Evolutionary conservation across 1,139 yeast species (phyloP).

Genomic region (Zygosaccharomyces sapae): DNA sequence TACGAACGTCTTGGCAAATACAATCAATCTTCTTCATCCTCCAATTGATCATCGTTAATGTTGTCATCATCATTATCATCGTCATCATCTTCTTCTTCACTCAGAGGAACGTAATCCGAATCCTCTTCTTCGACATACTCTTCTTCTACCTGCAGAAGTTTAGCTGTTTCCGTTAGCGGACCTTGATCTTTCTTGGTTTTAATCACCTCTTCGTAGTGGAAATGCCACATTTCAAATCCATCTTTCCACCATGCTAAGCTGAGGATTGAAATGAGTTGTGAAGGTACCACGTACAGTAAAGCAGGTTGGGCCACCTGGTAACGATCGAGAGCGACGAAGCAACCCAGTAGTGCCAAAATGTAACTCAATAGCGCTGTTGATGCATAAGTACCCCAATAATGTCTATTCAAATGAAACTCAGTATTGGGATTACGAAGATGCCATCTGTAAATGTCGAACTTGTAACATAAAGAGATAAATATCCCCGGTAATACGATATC

Average conservation of each 20-base stretch:
- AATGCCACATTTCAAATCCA: constrained; percentile 45
- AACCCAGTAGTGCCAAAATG: constrained; percentile 42
- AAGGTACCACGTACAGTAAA: constrained; percentile 57
- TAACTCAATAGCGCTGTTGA: constrained; percentile 35
- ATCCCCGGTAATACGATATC: constrained; percentile 45
- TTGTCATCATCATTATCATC: constrained; percentile 15
- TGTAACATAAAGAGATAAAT: constrained; percentile 27
- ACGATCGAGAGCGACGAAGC: constrained; percentile 42
- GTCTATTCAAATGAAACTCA: constrained; percentile 27
- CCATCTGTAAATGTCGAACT: constrained; percentile 30
- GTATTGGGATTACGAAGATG: constrained; percentile 20
- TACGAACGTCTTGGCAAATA: background rate
- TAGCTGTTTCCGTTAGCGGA: constrained; percentile 16
- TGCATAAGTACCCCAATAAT: constrained; percentile 24
- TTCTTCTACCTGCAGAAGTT: constrained; percentile 13
- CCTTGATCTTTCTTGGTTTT: constrained; percentile 8
- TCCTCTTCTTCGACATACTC: constrained; percentile 16
- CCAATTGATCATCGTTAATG: constrained; percentile 48
- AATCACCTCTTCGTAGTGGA: constrained; percentile 24
- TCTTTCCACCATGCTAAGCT: constrained; percentile 38
- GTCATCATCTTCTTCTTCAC: constrained; percentile 19
- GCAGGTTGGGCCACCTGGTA: constrained; percentile 62
- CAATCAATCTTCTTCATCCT: background rate
- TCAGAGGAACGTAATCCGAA: constrained; percentile 13
- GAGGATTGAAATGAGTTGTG: constrained; percentile 39